These are phyloP conservation scores for Leishmania gerbilli DNA, from an alignment of 208 protist species.

Conservation along the genomic window DNA sequence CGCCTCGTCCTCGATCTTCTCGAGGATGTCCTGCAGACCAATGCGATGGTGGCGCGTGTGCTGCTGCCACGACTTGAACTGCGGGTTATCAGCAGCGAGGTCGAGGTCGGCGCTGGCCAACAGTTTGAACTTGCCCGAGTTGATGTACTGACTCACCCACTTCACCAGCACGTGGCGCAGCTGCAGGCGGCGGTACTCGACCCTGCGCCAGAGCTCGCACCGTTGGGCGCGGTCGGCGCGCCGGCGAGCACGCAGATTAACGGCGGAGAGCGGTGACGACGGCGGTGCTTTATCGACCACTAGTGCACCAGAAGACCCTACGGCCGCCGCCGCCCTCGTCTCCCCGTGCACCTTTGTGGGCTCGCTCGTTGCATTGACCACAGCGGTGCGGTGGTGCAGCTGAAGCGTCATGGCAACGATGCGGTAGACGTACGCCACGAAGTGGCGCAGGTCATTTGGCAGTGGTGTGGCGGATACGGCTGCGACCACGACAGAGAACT, in stretches of 20 bases:
- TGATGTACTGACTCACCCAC: conserved; percentile 80
- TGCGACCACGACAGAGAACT: conserved; percentile 35
- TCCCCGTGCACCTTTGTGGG: neutral
- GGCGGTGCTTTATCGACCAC: conserved; percentile 14
- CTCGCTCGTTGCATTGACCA: neutral
- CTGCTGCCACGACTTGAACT: conserved; percentile 63
- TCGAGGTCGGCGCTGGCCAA: conserved; percentile 74
- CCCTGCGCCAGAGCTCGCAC: conserved; percentile 59
- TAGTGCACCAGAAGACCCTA: neutral
- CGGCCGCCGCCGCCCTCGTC: neutral
- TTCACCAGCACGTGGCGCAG: conserved; percentile 79
- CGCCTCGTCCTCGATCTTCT: conserved; percentile 72
- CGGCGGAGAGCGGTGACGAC: conserved; percentile 5
- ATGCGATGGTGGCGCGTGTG: conserved; percentile 53
- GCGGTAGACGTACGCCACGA: conserved; percentile 54
- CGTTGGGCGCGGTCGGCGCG: conserved; percentile 20
- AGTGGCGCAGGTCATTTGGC: conserved; percentile 43
- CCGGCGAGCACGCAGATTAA: conserved; percentile 13
- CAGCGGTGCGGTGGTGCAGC: conserved; percentile 20
- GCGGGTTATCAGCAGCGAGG: conserved; percentile 44
- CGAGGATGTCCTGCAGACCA: conserved; percentile 70
- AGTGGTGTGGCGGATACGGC: conserved; percentile 31
- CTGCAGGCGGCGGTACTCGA: conserved; percentile 83
- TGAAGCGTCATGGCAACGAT: conserved; percentile 49
- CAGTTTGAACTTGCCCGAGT: conserved; percentile 56